Percentiles rank a stretch among this genome's conserved stretches.
Conservation (phyloP, 495 filamentous ascomycete species). For the Penicillium bovifimosum region DNA sequence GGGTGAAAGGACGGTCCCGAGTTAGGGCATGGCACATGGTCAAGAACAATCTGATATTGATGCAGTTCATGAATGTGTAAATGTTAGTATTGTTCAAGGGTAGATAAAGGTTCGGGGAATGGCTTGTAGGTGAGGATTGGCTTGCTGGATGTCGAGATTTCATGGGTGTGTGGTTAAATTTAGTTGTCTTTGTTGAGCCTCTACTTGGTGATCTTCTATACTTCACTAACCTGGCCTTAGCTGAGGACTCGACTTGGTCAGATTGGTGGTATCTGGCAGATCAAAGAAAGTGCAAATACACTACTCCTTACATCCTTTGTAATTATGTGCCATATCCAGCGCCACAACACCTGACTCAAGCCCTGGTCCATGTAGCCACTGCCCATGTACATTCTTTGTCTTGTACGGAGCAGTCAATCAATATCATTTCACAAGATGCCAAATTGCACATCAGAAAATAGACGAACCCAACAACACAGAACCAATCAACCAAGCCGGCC, state of each 20-base stretch:
- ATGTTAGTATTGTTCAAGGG: not conserved
- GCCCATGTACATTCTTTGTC: not conserved
- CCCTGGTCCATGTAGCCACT: not conserved
- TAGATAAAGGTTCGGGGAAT: not conserved
- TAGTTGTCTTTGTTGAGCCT: not conserved
- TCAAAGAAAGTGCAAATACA: no score
- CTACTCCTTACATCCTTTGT: no score
- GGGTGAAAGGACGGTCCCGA: not conserved
- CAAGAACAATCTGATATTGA: not conserved
- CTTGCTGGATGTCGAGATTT: not conserved
- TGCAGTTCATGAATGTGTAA: not conserved
- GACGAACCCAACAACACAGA: constrained; percentile 45
- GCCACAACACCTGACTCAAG: no score
- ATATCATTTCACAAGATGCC: no score
- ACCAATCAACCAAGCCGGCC: constrained; percentile 86
- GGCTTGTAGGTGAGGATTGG: not conserved
- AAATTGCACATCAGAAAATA: constrained; percentile 32
- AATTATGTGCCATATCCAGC: not conserved
- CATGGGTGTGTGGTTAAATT: not conserved
- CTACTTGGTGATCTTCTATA: no score
- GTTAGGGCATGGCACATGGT: not conserved
- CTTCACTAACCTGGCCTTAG: no score
- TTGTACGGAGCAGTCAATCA: no score
- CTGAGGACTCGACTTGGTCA: no score
- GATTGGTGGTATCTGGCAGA: no score